Evolutionary conservation across 2,329 filamentous ascomycete species (phyloP), one percentile per base, ranked within the genome.

Genomic region (Penicillium sp.): DNA sequence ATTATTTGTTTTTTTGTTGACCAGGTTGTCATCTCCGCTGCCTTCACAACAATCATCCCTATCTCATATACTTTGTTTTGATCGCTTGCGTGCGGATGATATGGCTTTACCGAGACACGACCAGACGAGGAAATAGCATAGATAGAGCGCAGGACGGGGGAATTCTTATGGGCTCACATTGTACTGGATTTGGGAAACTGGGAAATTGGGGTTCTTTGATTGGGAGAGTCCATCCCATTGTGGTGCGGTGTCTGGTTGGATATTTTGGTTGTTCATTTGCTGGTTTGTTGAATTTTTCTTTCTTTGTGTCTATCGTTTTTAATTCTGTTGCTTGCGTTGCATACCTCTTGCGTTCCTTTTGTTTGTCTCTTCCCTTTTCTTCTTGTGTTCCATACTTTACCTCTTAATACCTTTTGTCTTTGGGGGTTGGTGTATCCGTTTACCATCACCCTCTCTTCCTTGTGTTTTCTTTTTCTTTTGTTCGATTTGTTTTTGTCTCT

Each of bases 111-210:
- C 66, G 65, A 68, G 68, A 69, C 67, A 68, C 65, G 68, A 69
- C 65, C 68, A 65, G 67, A 70, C 63, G 68, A 70, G 62, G 65
- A 70, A 65, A 65, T 61, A 67, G 63, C 65, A 65, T 67, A 64
- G 59, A 67, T 63, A 67, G 63, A 65, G 65, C 65, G 63, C 55
- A 55, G 61, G 59, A 62, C 45, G 53, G 45, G 57, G 63, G 63
- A 22, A 42, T 53, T 59, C 60, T 63, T 61, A 62, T 59, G 63
- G 63, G 60, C 53, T 61, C 61, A 54, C 60, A 66, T 66, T 63
- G 60, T 61, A 63, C 57, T 60, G 65, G 63, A 58, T 65, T 59
- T 68, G 59, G 65, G 62, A 62, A 61, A 61, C 55, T 52, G 60
- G 64, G 37, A 30, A 43, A 60, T 49, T 57, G 58, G 63, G 65